These are phyloP conservation scores for Sphaerulina vaccinii DNA, from an alignment of 2,329 filamentous ascomycete species.

Conservation along the genomic window DNA sequence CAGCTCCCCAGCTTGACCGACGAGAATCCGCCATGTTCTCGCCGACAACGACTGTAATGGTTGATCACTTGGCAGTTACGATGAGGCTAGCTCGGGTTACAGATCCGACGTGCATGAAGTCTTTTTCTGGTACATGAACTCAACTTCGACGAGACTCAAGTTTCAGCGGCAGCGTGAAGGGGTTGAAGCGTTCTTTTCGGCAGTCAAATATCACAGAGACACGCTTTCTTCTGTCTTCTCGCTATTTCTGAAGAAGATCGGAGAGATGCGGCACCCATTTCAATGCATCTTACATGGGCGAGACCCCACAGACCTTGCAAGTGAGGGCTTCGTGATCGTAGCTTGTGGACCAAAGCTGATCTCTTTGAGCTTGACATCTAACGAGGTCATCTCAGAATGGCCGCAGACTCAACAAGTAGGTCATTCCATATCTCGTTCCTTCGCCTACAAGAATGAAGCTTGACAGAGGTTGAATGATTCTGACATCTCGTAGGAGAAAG, in stretches of 20 bases:
- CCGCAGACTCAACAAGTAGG: constrained; percentile 33
- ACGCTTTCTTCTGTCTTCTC: no score
- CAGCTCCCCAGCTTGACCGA: background rate
- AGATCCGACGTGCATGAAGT: constrained; percentile 1
- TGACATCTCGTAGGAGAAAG: background rate
- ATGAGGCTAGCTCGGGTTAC: background rate
- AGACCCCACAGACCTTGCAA: constrained; percentile 12
- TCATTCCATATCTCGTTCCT: background rate
- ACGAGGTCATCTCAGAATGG: constrained; percentile 63
- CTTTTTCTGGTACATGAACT: background rate
- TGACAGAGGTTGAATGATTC: background rate
- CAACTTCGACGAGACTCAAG: background rate
- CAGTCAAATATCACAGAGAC: no score
- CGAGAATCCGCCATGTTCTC: background rate
- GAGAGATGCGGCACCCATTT: constrained; percentile 42
- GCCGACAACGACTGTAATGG: constrained; percentile 13
- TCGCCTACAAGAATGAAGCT: no score
- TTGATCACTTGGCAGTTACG: constrained; percentile 8
- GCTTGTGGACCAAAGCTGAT: constrained; percentile 72
- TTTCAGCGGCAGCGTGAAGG: no score
- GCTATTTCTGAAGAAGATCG: no score
- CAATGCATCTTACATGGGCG: constrained; percentile 40
- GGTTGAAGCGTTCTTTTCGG: no score
- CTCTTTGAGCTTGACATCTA: constrained; percentile 61
- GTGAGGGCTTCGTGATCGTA: constrained; percentile 61